Conservation (phyloP, 2,329 filamentous ascomycete species). For the Sporothrix globosa region DNA sequence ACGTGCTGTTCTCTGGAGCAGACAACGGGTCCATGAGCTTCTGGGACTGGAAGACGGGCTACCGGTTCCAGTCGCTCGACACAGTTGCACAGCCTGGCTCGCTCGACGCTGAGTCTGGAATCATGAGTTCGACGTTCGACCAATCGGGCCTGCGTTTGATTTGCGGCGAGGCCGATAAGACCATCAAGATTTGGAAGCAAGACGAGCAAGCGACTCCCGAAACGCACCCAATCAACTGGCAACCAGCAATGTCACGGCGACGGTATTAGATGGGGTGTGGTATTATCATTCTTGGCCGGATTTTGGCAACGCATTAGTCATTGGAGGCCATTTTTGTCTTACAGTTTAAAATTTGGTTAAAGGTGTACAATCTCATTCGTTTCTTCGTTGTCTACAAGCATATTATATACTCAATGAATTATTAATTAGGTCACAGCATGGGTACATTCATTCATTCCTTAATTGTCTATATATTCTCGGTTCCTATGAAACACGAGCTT, state of each 20-base stretch:
- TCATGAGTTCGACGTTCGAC: constrained; percentile 95
- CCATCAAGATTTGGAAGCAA: constrained; percentile 96
- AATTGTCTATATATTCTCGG: background rate
- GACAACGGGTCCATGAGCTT: constrained; percentile 97
- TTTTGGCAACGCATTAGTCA: background rate
- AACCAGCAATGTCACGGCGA: constrained; percentile 74
- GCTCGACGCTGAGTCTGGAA: constrained; percentile 88
- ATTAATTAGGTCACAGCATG: background rate
- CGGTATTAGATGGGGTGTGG: constrained; percentile 62
- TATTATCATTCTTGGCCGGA: background rate
- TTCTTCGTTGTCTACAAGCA: background rate
- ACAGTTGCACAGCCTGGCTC: constrained; percentile 93
- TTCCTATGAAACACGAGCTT: background rate
- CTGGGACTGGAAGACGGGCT: constrained; percentile 98
- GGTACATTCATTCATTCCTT: background rate
- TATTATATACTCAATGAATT: constrained; percentile 27
- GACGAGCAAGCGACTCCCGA: constrained; percentile 90
- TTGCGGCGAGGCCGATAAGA: constrained; percentile 95
- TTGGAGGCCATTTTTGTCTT: background rate
- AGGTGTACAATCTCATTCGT: constrained; percentile 9
- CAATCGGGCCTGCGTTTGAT: constrained; percentile 85
- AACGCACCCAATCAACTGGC: constrained; percentile 91
- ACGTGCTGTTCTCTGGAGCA: constrained; percentile 90
- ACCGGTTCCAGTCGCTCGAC: constrained; percentile 87
- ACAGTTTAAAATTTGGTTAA: background rate